Evolutionary conservation across 768 basidiomycete genomes (phyloP).

Genomic region (Tephrocybe sp.): DNA sequence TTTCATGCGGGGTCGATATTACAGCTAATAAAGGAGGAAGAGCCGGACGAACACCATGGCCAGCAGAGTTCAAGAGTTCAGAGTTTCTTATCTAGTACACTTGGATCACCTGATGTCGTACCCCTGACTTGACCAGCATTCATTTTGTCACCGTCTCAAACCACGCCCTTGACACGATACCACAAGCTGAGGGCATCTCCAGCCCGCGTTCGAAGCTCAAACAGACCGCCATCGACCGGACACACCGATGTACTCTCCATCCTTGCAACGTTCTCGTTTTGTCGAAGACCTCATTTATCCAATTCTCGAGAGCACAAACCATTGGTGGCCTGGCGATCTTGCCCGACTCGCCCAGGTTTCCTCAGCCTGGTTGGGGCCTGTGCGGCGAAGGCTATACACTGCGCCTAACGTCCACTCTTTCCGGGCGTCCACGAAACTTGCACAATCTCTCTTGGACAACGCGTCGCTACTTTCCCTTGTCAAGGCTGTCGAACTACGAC

Average conservation of each 20-base stretch:
- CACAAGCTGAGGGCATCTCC: no score
- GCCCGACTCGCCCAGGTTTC: conserved; percentile 50
- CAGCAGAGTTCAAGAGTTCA: no score
- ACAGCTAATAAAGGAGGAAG: no score
- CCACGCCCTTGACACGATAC: no score
- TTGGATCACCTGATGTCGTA: no score
- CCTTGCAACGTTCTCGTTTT: conserved; percentile 24
- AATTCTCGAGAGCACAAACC: conserved; percentile 46
- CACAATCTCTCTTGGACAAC: conserved; percentile 39
- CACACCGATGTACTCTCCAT: background rate
- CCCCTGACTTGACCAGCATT: no score
- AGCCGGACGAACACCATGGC: no score
- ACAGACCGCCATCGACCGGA: no score
- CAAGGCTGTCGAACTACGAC: conserved; percentile 41
- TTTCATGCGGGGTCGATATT: no score
- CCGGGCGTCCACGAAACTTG: conserved; percentile 38
- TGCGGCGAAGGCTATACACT: conserved; percentile 45
- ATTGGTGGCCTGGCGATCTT: conserved; percentile 59
- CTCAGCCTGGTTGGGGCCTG: conserved; percentile 43
- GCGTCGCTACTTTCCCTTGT: conserved; percentile 35
- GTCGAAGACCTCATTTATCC: conserved; percentile 53
- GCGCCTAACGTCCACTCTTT: conserved; percentile 42
- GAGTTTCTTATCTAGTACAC: no score
- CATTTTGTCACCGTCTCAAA: no score
- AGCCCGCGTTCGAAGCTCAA: no score